Percentiles rank a stretch among this genome's conserved stretches.
Conservation (phyloP, 176 grass and related monocot genomes). For the Puccinellia tenuiflora region DNA sequence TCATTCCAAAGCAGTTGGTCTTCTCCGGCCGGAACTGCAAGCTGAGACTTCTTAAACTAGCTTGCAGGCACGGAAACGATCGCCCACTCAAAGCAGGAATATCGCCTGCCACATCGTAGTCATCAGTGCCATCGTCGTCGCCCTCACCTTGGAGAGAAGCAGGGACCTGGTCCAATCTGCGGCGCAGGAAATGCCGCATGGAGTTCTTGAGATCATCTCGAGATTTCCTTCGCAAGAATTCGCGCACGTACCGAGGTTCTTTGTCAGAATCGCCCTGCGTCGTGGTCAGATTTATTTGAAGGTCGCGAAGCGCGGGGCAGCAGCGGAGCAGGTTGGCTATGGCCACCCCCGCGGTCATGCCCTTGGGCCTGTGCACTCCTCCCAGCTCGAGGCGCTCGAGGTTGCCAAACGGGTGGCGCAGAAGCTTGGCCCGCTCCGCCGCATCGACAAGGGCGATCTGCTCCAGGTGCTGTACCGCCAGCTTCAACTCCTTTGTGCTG, state of each 20-base stretch:
- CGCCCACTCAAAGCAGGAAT: background rate
- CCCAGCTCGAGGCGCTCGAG: background rate
- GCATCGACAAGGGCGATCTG: background rate
- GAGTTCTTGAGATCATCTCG: background rate
- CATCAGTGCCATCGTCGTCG: background rate
- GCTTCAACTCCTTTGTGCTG: background rate
- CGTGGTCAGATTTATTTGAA: background rate
- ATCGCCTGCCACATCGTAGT: background rate
- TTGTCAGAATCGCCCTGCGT: background rate
- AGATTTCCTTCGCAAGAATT: background rate
- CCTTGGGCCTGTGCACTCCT: background rate
- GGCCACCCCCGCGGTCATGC: background rate
- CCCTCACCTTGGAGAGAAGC: background rate
- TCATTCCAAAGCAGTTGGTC: background rate
- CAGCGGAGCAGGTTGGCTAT: background rate
- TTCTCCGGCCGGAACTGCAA: background rate
- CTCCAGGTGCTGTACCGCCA: background rate
- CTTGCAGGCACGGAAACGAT: background rate
- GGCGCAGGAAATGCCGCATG: background rate
- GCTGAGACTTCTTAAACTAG: background rate
- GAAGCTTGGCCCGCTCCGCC: background rate
- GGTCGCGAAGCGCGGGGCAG: background rate
- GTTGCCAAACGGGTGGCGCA: background rate
- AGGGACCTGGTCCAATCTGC: too few species aligned
- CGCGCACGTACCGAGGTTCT: background rate